A percentile compares a stretch with the other conserved stretches of the same genome.
Evolutionary conservation across 2,329 filamentous ascomycete genomes (phyloP).

Genomic region (Aureobasidium sp.): DNA sequence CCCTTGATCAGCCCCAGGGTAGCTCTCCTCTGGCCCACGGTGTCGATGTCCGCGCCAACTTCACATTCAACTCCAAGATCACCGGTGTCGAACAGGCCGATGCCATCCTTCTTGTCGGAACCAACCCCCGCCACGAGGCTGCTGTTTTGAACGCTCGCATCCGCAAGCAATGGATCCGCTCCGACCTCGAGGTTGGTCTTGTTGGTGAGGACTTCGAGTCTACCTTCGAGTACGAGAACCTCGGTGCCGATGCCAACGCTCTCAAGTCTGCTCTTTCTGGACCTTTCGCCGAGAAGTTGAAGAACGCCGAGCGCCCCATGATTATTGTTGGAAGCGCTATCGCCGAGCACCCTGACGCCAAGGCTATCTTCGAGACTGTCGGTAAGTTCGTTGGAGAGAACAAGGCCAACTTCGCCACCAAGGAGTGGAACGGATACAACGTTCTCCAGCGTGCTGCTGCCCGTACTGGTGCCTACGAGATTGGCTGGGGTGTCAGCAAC

Average conservation of each 20-base stretch:
- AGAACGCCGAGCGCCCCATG: conserved; percentile 83
- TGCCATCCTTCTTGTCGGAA: conserved; percentile 82
- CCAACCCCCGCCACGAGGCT: conserved; percentile 91
- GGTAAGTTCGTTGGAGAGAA: conserved; percentile 91
- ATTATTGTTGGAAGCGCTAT: conserved; percentile 91
- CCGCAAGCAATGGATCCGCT: conserved; percentile 94
- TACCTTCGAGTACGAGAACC: conserved; percentile 90
- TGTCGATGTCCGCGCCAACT: conserved; percentile 87
- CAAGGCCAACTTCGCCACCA: conserved; percentile 73
- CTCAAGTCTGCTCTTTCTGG: conserved; percentile 81
- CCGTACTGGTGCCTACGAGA: conserved; percentile 85
- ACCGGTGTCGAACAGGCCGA: conserved; percentile 91
- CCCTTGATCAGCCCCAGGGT: conserved; percentile 81
- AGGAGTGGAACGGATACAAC: conserved; percentile 97
- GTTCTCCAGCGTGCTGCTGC: conserved; percentile 91
- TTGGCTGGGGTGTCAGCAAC: conserved; percentile 87
- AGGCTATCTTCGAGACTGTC: conserved; percentile 86
- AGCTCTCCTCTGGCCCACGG: conserved; percentile 81
- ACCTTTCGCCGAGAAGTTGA: conserved; percentile 85
- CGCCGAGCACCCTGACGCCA: conserved; percentile 82
- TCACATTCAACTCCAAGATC: conserved; percentile 93
- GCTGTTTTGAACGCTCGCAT: conserved; percentile 94
- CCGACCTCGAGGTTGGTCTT: conserved; percentile 84
- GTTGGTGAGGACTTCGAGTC: conserved; percentile 87
- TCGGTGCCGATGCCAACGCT: conserved; percentile 68